Percentiles rank a stretch among this genome's conserved stretches.
Evolutionary conservation across 306 rosid species (phyloP).

Genomic region (Pterocarpus macrocarpus): DNA sequence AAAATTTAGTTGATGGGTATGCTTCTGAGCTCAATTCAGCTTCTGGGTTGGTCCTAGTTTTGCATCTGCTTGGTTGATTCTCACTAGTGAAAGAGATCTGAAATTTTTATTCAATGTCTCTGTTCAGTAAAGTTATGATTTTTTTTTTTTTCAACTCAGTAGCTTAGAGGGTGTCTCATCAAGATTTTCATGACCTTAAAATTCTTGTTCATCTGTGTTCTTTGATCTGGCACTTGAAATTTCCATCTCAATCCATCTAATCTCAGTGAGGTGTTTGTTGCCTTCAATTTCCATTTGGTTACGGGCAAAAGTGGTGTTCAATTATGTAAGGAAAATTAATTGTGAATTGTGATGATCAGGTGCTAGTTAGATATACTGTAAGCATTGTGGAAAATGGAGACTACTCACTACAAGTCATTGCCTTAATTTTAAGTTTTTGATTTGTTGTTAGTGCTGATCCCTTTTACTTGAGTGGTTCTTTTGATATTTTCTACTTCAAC

Average conservation of each 20-base stretch:
- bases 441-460: not conserved
- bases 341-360: slow-evolving; percentile 12
- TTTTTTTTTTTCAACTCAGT: not conserved
- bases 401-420: slow-evolving; percentile 13
- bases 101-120: not conserved
- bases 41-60: slow-evolving; percentile 34
- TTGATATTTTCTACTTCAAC: slow-evolving; percentile 1
- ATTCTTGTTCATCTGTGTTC: slow-evolving; percentile 18
- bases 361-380: slow-evolving; percentile 8
- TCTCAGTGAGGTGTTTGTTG: not conserved
- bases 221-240: slow-evolving; percentile 22
- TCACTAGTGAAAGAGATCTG: slow-evolving; percentile 12
- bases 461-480: slow-evolving; percentile 5
- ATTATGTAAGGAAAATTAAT: slow-evolving; percentile 5
- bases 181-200: not conserved
- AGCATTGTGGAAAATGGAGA: slow-evolving; percentile 1
- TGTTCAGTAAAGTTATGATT: slow-evolving; percentile 19
- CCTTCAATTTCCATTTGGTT: slow-evolving; percentile 15
- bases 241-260: not conserved
- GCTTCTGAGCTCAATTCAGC: too few species aligned
- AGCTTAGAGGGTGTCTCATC: not conserved
- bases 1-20: not conserved
- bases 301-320: slow-evolving; percentile 6
- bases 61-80: slow-evolving; percentile 17
- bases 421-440: slow-evolving; percentile 14